Conservation (phyloP, 2,329 filamentous ascomycete species). For the Aspergillus fischeri region DNA sequence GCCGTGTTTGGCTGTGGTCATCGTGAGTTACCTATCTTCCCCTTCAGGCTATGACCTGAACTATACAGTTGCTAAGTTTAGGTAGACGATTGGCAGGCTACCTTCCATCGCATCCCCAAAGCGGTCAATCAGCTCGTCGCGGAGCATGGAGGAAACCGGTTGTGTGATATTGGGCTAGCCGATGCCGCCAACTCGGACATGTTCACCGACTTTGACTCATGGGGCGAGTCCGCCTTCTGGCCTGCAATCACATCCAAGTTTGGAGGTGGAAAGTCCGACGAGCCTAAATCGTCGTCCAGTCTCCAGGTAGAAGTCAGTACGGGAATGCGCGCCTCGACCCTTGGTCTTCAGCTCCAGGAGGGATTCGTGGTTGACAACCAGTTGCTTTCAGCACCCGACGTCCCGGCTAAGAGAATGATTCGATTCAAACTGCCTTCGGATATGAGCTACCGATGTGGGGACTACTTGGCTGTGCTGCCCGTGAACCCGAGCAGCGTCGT, state of each 20-base stretch:
- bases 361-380: slow-evolving; percentile 55
- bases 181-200: slow-evolving; percentile 63
- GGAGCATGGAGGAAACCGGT: slow-evolving; percentile 46
- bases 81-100: slow-evolving; percentile 47
- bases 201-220: slow-evolving; percentile 64
- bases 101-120: slow-evolving; percentile 65
- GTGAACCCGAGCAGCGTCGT: slow-evolving; percentile 63
- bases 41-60: slow-evolving; percentile 3
- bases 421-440: slow-evolving; percentile 64
- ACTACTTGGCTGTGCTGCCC: slow-evolving; percentile 72
- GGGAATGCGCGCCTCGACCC: slow-evolving; percentile 50
- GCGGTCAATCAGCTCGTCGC: slow-evolving; percentile 54
- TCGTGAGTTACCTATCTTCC: slow-evolving; percentile 20
- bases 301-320: slow-evolving; percentile 50
- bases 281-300: slow-evolving; percentile 32
- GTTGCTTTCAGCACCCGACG: slow-evolving; percentile 49
- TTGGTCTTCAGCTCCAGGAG: slow-evolving; percentile 62
- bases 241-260: slow-evolving; percentile 44
- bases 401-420: slow-evolving; percentile 60
- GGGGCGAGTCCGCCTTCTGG: slow-evolving; percentile 60
- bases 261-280: slow-evolving; percentile 18
- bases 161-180: slow-evolving; percentile 52
- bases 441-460: slow-evolving; percentile 65
- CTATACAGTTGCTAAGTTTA: slow-evolving; percentile 20
- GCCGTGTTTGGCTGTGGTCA: slow-evolving; percentile 68